Percentiles rank a stretch among this genome's conserved stretches.
phyloP scores from a whole-genome alignment of 2,329 filamentous ascomycete genomes.

The Hymenoscyphus fructigenus region DNA sequence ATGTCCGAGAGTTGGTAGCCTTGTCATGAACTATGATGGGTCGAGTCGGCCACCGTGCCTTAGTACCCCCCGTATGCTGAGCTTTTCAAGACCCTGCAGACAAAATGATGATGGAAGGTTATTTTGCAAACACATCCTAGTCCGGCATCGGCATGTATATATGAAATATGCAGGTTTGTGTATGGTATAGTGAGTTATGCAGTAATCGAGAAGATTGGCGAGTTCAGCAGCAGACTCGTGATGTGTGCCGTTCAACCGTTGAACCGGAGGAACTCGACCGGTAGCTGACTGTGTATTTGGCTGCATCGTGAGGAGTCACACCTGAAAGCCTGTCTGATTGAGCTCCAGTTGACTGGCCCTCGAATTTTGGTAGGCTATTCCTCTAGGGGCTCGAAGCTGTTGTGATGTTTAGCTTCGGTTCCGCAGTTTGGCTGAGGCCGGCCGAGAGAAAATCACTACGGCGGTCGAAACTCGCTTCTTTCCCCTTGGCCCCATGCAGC shows the following conservation, averaged over 20 bases:
- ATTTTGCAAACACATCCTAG: constrained; percentile 3
- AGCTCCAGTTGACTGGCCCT: too few relatives aligned
- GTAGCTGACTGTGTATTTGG: constrained; percentile 9
- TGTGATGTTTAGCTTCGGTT: constrained; percentile 8
- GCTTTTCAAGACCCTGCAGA: background rate
- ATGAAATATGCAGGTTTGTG: background rate
- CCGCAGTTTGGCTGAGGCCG: constrained; percentile 17
- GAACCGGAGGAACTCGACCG: background rate
- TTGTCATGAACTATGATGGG: constrained; percentile 13
- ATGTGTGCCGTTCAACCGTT: constrained; percentile 1
- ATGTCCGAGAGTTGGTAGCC: constrained; percentile 23
- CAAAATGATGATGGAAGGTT: background rate
- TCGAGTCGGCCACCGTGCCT: constrained; percentile 13
- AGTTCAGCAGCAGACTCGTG: background rate
- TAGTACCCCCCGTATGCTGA: background rate
- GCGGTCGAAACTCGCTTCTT: constrained; percentile 6
- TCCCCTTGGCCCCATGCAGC: background rate
- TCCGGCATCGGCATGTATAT: background rate
- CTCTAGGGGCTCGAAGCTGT: background rate
- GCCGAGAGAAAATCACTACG: constrained; percentile 12
- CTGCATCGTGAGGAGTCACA: constrained; percentile 16
- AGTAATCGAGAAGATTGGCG: background rate
- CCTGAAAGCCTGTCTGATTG: constrained; percentile 11
- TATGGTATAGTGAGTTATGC: background rate
- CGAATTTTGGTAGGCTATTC: constrained; percentile 8